Base-by-base conservation (phyloP, 768 basidiomycete genomes). In the Panus rudis region DNA sequence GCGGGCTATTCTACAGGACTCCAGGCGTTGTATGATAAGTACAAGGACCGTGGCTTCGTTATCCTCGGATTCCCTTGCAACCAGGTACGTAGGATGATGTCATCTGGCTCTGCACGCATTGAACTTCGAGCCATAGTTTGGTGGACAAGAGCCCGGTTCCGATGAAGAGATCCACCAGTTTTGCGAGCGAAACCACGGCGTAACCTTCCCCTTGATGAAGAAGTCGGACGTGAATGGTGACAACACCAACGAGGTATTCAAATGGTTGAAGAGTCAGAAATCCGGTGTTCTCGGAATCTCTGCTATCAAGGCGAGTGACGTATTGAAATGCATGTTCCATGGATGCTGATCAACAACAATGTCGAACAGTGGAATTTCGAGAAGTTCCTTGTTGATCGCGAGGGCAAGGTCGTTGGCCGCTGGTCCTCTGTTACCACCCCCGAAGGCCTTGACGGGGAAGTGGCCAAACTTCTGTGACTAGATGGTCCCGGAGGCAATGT, bases 161-260 rank as follows among this genome's bases (percentile, higher is more conserved):
- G 90, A 93, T 54, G 72, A 71, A n/a, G 73, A 75, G 32, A 84
- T 93, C 52, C 71, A 69, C 16, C 68, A 78, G 55, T 87, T 85
- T 63, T 91, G 89, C 67, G 67, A 75, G 39, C 55, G 78, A 48
- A 94, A 92, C 69, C 81, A 92, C 59, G 89, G 89, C 14, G 92
- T 97, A 21, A 78, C 77, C 6, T 94, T 94, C 71, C 89, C 89
- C 10, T 65, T 97, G 39, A 87, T 89, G 81, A 84, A 80, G 68
- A 97, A 94, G 67, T 84, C 84, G 16, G 88, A 96, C 40, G 93
- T 96, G 30, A 97, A 96, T 60, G 92, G 92, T 3, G 79, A 84
- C 52, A 67, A 73, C 51, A 79, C 86, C 46, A 92, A 92, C 64
- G 76, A 85, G 52, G 84, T 92, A 0, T 93, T 74, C 71, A 75